Evolutionary conservation across 495 filamentous ascomycete genomes (phyloP), one percentile per base, ranked within the genome.

Genomic region (Durotheca rogersii): DNA sequence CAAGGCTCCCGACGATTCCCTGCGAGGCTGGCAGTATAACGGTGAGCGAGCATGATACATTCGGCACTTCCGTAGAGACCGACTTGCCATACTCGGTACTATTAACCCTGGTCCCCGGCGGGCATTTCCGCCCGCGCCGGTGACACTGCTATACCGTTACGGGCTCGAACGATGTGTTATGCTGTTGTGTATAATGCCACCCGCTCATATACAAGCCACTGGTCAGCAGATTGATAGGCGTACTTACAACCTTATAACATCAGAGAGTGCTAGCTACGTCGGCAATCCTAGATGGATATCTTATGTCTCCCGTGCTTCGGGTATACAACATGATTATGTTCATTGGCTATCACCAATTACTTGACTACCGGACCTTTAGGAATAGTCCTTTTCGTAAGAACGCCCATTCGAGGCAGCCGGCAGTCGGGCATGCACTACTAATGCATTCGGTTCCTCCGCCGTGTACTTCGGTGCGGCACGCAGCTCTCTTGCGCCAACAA

Each of bases 51-150:
- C 27, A 35, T 39, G 20, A 25, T 34, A 15, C 35, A 18, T 4
- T 44, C 17, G 15, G 18, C 32, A 16, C 40, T 15, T 20, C 39
- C 25, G 29, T 27, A 29, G 16, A 35, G 32, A 34, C 17, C 17
- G 29, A 37, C 44, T 50, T 41, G 30, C 39, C 44, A n/a, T 49
- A 31, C 51, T 48, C 32, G 32, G 51, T 19, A 34, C 16, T 55
- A 31, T 7, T 56, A 10, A 49, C 9, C 45, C 52, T 19, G 39
- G 45, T 30, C 40, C 45, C 27, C 46, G 25, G 29, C 48, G 15
- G n/a, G n/a, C n/a, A n/a, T n/a, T 30, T n/a, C 12, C 39, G 36
- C 42, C 29, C 23, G 42, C 17, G 9, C 12, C 16, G 30, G 23
- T 2, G 15, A 9, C 21, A 25, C 27, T 39, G 33, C 18, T 39